Evolutionary conservation across 2,329 filamentous ascomycete genomes (phyloP).

Genomic region (Pseudocercospora fuligena): DNA sequence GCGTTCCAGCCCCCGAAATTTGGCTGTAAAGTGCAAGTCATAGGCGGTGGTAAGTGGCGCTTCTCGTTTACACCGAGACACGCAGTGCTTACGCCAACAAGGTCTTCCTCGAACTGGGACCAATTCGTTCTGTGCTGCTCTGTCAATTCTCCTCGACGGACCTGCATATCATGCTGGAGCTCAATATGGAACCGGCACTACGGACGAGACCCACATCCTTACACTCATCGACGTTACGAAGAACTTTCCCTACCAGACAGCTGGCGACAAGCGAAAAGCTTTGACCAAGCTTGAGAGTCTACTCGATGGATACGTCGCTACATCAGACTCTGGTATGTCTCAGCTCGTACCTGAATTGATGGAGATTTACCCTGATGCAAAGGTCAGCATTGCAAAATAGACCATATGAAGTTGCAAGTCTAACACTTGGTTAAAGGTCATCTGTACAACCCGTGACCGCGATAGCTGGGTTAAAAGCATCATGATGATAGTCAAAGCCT

Average conservation of each 20-base stretch:
- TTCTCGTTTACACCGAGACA: no score
- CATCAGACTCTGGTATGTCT: slow-evolving; percentile 40
- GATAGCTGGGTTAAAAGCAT: slow-evolving; percentile 14
- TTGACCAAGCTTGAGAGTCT: slow-evolving; percentile 26
- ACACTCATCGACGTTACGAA: slow-evolving; percentile 11
- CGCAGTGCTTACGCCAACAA: not conserved
- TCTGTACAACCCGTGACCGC: slow-evolving; percentile 13
- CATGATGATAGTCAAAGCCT: slow-evolving; percentile 12
- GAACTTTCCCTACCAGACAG: slow-evolving; percentile 14
- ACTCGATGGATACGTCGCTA: slow-evolving; percentile 37
- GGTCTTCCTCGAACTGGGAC: slow-evolving; percentile 23
- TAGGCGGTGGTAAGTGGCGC: slow-evolving; percentile 11
- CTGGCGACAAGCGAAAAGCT: not conserved
- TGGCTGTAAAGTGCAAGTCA: slow-evolving; percentile 14
- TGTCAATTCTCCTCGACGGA: slow-evolving; percentile 21
- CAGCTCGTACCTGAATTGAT: slow-evolving; percentile 44
- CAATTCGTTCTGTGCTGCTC: slow-evolving; percentile 19
- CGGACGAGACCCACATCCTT: slow-evolving; percentile 15
- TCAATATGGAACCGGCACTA: slow-evolving; percentile 15
- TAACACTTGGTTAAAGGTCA: slow-evolving; percentile 5
- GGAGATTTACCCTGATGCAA: slow-evolving; percentile 43
- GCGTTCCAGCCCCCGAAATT: slow-evolving; percentile 2
- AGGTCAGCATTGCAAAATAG: slow-evolving; percentile 39
- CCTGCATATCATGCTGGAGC: slow-evolving; percentile 24
- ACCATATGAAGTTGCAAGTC: slow-evolving; percentile 5